phyloP scores from a whole-genome alignment of 495 filamentous ascomycete genomes.

The Apiosordaria backusii region DNA sequence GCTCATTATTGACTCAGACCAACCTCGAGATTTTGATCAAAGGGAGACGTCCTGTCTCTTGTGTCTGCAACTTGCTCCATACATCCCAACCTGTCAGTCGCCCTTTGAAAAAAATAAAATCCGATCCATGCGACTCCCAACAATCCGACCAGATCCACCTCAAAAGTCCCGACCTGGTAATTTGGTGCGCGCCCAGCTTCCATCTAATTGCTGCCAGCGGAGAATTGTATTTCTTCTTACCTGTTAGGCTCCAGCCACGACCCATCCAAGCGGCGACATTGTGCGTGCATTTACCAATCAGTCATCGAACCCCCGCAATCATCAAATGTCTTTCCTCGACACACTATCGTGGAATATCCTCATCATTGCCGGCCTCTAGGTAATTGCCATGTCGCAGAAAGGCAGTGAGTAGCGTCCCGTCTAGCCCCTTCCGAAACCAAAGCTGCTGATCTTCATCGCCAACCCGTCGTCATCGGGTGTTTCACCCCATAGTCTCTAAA shows the following conservation, averaged over 20 bases:
- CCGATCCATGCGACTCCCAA: neutral
- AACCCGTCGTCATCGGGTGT: slow-evolving; percentile 20
- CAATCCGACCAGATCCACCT: neutral
- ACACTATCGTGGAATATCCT: too few relatives aligned
- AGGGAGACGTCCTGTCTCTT: too few relatives aligned
- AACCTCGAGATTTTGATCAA: neutral
- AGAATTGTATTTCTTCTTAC: neutral
- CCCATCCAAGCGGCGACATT: neutral
- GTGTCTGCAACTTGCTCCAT: too few relatives aligned
- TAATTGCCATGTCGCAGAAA: neutral
- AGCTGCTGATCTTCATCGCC: slow-evolving; percentile 17
- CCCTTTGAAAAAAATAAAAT: neutral
- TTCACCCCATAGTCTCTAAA: slow-evolving; percentile 1
- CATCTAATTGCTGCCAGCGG: neutral
- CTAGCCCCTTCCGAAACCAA: slow-evolving; percentile 16
- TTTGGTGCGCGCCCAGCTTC: neutral
- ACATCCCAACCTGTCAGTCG: too few relatives aligned
- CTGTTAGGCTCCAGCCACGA: neutral
- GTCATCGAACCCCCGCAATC: neutral
- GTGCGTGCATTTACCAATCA: neutral
- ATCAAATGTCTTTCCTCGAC: too few relatives aligned
- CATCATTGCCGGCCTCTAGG: neutral
- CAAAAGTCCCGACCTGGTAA: neutral
- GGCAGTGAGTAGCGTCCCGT: neutral
- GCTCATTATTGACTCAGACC: neutral